Base-by-base conservation (phyloP, 2,329 filamentous ascomycete species). In the Aspergillus sergii region DNA sequence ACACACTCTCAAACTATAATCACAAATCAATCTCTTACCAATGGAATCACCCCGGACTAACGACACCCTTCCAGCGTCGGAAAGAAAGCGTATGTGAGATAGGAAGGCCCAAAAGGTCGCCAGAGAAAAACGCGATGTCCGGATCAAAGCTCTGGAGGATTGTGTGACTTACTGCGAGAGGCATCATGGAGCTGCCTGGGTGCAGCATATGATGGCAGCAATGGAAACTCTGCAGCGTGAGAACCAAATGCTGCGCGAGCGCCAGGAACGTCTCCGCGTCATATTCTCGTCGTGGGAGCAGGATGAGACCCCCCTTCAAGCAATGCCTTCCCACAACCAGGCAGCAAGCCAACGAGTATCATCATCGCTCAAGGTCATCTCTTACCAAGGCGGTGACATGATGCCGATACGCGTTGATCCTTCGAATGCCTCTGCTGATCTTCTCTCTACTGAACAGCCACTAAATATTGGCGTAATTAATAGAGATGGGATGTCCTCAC, bases 31-130 rank as follows among this genome's bases (percentile, higher is more conserved):
- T 23, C 7, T 14, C 10, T 4, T 12, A 46, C 4, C n/a, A 46
- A 46, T 46, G 43, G 43, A 46, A 46, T 14, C 11, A 46, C 10
- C n/a, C 11, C 9, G 1, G 10, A 12, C 1, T 3, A 21, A 23
- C 1, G 6, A 7, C n/a, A 46, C 19, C 3, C 12, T 51, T 14
- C 30, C 45, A 9, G 36, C 58, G 12, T 32, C 32, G 3, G 58
- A 60, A 4, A 60, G 26, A 32, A 60, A 60, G 21, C 58, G 48
- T 19, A 23, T 54, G 21, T 36, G 58, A 6, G 58, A 60, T 26
- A 12, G 58, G 12, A 41, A 36, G 21, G 48, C 34, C 26, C 58
- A 55, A 21, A 32, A 45, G 45, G 30, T 36, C 9, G n/a, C 54
- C 10, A 28, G 58, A 21, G 58, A 54, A 16, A 28, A 50, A 46